Evolutionary conservation across 495 filamentous ascomycete genomes (phyloP), one percentile per base, ranked within the genome.

Genomic region (Aspergillus bertholletiae): DNA sequence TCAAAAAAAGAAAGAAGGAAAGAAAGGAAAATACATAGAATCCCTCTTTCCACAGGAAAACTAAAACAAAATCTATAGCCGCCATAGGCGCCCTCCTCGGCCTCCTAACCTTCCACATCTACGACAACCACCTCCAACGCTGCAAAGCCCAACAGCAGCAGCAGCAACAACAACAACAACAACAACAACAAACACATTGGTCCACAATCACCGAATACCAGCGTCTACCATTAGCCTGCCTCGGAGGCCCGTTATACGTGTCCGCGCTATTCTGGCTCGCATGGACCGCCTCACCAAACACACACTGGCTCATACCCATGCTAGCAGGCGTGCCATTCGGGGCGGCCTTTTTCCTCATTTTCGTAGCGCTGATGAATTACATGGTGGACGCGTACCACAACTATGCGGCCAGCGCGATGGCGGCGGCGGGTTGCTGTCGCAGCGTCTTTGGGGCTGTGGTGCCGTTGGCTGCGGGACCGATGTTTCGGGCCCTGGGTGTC

Each of bases 361-460:
- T 85, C 61, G 76, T 82, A 43, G 76, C 80, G 0, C 27, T 56
- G 17, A 41, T 89, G 20, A 92, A 90, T 66, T 91, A 90, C 60
- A 65, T 90, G 23, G 82, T 82, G 9, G 88, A 90, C 63, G 84
- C 85, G 0, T 90, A 90, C 65, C 79, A 84, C 51, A 75, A 85
- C 41, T 88, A 82, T 60, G 83, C 87, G 0, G 88, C 88, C 1
- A 79, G 71, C 15, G 88, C 84, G 1, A 78, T 85, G 66, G 87
- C 87, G 0, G 87, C 84, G 4, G 74, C 80, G 5, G 80, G 74
- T 11, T 76, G 72, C 37, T 75, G 71, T 24, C 75, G 88, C 1
- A 77, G 70, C 5, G 61, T 84, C 3, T 76, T 87, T 45, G 87
- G 84, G 1, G 84, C 84, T 0, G 67, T 71, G 12, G 51, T 75